Evolutionary conservation across 768 basidiomycete genomes (phyloP).

Genomic region (Naganishia onofrii): DNA sequence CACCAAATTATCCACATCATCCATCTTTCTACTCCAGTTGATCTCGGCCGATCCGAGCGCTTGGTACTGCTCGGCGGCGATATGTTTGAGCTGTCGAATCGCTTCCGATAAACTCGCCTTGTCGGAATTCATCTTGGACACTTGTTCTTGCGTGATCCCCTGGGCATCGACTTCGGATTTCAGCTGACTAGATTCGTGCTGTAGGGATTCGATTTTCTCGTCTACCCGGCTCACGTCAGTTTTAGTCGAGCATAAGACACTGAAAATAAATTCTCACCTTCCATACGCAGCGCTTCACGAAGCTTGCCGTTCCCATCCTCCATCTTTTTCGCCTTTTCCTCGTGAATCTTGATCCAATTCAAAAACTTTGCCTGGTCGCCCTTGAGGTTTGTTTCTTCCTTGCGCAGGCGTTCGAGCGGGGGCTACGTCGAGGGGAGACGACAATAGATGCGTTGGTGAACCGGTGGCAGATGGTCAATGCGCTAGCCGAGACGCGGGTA

Average conservation of each 20-base stretch:
- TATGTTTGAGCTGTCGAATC: conserved; percentile 72
- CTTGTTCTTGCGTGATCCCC: conserved; percentile 87
- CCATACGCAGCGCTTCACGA: conserved; percentile 38
- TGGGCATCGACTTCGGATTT: conserved; percentile 69
- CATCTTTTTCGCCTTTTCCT: conserved; percentile 64
- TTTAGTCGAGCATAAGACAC: too few species aligned
- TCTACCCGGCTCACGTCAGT: conserved; percentile 1
- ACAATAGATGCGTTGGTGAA: too few species aligned
- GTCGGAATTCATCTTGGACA: conserved; percentile 83
- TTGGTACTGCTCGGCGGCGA: conserved; percentile 70
- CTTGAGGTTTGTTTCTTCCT: conserved; percentile 60
- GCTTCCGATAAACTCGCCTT: conserved; percentile 72
- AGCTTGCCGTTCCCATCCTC: conserved; percentile 70
- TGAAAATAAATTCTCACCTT: conserved; percentile 34
- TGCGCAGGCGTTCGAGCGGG: conserved; percentile 51
- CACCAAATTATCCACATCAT: conserved; percentile 76
- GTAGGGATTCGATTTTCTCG: conserved; percentile 61
- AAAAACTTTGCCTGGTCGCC: conserved; percentile 58
- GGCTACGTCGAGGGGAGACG: conserved; percentile 35
- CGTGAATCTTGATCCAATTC: conserved; percentile 43
- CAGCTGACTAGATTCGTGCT: conserved; percentile 58
- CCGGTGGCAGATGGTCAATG: not conserved
- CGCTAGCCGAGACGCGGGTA: not conserved
- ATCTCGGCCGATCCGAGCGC: conserved; percentile 77
- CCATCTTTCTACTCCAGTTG: conserved; percentile 71